These are phyloP conservation scores for Poteriospumella lacustris DNA, from an alignment of 108 stramenopile species.

Conservation along the genomic window DNA sequence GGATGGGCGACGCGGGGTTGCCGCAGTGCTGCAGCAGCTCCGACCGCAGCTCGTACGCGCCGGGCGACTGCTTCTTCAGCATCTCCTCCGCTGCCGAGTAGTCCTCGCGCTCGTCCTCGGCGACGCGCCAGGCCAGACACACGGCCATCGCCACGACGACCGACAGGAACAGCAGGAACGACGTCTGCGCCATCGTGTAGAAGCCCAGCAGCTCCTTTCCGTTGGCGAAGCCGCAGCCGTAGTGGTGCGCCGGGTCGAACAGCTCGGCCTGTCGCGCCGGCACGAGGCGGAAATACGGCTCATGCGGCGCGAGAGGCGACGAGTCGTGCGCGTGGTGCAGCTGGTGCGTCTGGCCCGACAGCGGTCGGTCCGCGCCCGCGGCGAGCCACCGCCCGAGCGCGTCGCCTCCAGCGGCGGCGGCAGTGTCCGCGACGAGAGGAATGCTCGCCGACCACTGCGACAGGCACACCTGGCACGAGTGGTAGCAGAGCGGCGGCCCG, in stretches of 20 bases:
- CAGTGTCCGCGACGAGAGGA: constrained; percentile 17
- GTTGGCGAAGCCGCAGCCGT: constrained; percentile 2
- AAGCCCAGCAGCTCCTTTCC: constrained; percentile 42
- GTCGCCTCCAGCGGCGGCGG: background rate
- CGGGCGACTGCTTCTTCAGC: constrained; percentile 34
- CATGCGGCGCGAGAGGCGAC: no score
- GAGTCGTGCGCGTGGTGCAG: no score
- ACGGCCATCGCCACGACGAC: constrained; percentile 39
- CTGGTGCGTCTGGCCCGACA: no score
- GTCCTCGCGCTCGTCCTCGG: constrained; percentile 41
- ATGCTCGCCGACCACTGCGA: constrained; percentile 28
- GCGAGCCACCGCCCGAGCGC: no score
- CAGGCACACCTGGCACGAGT: constrained; percentile 35
- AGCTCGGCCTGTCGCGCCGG: no score
- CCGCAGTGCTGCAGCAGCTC: constrained; percentile 40
- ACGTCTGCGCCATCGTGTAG: constrained; percentile 46
- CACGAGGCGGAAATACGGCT: no score
- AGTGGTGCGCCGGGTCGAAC: background rate
- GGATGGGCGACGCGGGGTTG: constrained; percentile 37
- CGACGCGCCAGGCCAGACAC: constrained; percentile 45
- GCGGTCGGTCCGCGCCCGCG: no score
- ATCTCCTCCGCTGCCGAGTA: constrained; percentile 39
- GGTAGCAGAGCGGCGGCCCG: constrained; percentile 41
- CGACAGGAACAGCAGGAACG: constrained; percentile 39
- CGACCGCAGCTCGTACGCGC: constrained; percentile 36